phyloP scores from a whole-genome alignment of 495 filamentous ascomycete species.

The Penicillium crystallinum region DNA sequence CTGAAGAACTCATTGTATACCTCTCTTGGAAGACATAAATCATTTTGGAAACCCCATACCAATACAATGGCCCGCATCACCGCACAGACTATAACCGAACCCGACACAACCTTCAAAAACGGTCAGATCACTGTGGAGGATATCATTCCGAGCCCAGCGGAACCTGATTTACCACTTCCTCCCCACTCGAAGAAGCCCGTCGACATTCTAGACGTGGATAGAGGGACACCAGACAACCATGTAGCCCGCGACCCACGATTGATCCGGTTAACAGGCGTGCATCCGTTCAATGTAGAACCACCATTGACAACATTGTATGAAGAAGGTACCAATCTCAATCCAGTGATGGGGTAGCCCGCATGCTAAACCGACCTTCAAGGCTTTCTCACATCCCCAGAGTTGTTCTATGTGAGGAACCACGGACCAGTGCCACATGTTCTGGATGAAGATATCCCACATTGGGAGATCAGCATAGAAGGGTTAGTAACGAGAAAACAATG shows the following conservation, averaged over 20 bases:
- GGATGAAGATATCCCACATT: constrained; percentile 68
- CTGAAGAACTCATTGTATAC: not conserved
- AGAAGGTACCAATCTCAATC: constrained; percentile 46
- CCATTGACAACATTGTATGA: constrained; percentile 76
- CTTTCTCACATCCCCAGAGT: constrained; percentile 84
- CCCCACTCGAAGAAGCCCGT: constrained; percentile 60
- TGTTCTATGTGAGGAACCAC: constrained; percentile 97
- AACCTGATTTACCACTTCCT: constrained; percentile 60
- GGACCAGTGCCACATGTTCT: constrained; percentile 75
- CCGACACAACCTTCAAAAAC: constrained; percentile 20
- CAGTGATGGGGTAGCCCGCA: not conserved
- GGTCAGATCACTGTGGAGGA: constrained; percentile 26
- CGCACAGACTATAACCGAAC: constrained; percentile 15
- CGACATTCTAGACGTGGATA: constrained; percentile 65
- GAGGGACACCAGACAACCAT: constrained; percentile 79
- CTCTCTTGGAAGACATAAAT: too few relatives aligned
- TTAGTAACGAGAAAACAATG: constrained; percentile 21
- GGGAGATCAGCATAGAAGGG: constrained; percentile 87
- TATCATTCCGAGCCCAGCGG: constrained; percentile 17
- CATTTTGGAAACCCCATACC: not conserved
- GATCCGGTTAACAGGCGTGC: constrained; percentile 83
- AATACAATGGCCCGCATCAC: constrained; percentile 28
- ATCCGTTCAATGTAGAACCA: constrained; percentile 93
- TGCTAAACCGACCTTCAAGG: constrained; percentile 29
- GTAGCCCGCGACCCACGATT: constrained; percentile 83